Conservation (phyloP, 2,329 filamentous ascomycete species). For the Diaporthe ilicicola region DNA sequence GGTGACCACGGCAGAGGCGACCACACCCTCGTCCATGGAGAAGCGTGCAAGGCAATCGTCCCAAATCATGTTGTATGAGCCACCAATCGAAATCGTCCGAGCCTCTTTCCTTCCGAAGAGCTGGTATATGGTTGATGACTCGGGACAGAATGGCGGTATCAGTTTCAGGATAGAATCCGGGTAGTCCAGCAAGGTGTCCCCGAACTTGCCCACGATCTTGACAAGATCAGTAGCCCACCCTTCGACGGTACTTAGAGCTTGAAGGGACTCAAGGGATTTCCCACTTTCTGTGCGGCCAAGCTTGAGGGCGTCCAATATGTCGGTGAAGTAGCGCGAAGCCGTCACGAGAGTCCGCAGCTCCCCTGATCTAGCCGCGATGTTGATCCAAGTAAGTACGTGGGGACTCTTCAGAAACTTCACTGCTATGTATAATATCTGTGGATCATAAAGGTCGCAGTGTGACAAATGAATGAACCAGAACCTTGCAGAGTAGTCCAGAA, state of each 20-base stretch:
- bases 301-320: conserved; percentile 31
- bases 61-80: conserved; percentile 35
- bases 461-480: not conserved
- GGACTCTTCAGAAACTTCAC: not conserved
- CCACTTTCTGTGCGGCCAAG: conserved; percentile 30
- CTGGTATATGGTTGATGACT: conserved; percentile 44
- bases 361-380: conserved; percentile 37
- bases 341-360: conserved; percentile 40
- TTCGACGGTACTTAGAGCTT: conserved; percentile 33
- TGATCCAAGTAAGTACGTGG: conserved; percentile 44
- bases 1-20: conserved; percentile 31
- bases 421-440: not conserved
- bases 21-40: conserved; percentile 18
- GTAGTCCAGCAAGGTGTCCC: conserved; percentile 36
- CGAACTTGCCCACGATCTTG: conserved; percentile 48
- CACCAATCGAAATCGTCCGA: conserved; percentile 32
- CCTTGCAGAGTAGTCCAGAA: conserved; percentile 36
- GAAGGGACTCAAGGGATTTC: conserved; percentile 12
- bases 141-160: conserved; percentile 50
- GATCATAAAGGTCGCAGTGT: rapidly evolving
- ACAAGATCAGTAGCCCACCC: conserved; percentile 46
- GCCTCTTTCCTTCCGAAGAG: conserved; percentile 41
- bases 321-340: conserved; percentile 39
- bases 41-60: conserved; percentile 40
- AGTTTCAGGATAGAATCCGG: conserved; percentile 47